These are phyloP conservation scores for Cytospora mali DNA, from an alignment of 2,329 filamentous ascomycete genomes.

Conservation along the genomic window DNA sequence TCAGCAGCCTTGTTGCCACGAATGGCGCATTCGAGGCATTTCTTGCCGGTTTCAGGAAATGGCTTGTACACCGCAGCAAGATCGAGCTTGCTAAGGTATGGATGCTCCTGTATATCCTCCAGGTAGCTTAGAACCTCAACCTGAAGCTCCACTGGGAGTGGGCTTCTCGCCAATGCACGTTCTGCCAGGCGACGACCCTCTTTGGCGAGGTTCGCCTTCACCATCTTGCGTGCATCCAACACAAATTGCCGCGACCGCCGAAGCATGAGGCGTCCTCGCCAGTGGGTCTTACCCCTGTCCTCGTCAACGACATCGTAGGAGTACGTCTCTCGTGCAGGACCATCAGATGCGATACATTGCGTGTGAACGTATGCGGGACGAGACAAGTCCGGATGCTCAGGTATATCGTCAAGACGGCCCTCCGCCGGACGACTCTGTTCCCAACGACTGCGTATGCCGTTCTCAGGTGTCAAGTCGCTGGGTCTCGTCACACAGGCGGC, in stretches of 20 bases:
- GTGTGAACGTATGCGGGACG: neutral
- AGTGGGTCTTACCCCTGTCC: neutral
- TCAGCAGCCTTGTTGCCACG: neutral
- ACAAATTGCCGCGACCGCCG: constrained; percentile 18
- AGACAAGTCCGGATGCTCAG: neutral
- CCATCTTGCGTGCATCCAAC: constrained; percentile 14
- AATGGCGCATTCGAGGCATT: neutral
- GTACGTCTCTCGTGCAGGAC: constrained; percentile 5
- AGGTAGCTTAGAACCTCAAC: constrained; percentile 5
- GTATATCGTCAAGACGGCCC: too few species aligned
- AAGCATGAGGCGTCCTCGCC: neutral
- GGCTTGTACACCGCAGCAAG: constrained; percentile 14
- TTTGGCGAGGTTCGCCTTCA: neutral
- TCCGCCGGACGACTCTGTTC: constrained; percentile 5
- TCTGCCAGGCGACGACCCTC: constrained; percentile 7
- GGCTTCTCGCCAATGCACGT: neutral
- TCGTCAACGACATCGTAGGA: neutral
- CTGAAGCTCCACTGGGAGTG: constrained; percentile 19
- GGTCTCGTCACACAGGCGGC: constrained; percentile 15
- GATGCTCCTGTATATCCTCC: neutral
- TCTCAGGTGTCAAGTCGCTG: constrained; percentile 7
- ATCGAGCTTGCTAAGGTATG: constrained; percentile 13
- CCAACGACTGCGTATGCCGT: constrained; percentile 7
- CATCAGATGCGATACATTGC: constrained; percentile 6
- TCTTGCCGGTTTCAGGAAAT: constrained; percentile 9